Conservation (phyloP, 2,329 filamentous ascomycete species). For the Pseudonectria foliicola region DNA sequence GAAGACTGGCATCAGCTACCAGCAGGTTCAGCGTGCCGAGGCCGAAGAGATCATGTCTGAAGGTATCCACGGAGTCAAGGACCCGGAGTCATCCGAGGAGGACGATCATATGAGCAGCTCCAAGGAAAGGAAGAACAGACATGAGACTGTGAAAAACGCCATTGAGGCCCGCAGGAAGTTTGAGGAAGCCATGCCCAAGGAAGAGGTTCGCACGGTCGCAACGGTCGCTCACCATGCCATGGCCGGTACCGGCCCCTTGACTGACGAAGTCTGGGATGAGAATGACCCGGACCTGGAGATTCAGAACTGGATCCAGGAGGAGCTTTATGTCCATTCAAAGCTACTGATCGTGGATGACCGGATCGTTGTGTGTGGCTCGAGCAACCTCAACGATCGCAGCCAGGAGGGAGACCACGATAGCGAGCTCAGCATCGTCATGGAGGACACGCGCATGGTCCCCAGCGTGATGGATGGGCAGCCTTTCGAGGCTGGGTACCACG, state of each 20-base stretch:
- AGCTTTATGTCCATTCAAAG: constrained; percentile 92
- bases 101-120: constrained; percentile 43
- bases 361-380: constrained; percentile 76
- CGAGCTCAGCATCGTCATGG: constrained; percentile 83
- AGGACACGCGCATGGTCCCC: constrained; percentile 65
- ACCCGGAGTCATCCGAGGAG: constrained; percentile 35
- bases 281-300: constrained; percentile 65
- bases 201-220: constrained; percentile 30
- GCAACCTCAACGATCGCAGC: constrained; percentile 86
- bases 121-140: constrained; percentile 29
- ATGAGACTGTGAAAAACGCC: constrained; percentile 29
- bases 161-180: constrained; percentile 45
- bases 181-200: constrained; percentile 38
- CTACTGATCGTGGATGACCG: constrained; percentile 83
- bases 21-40: constrained; percentile 79
- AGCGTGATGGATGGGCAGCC: constrained; percentile 73
- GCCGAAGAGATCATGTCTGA: constrained; percentile 81
- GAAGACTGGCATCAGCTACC: constrained; percentile 74
- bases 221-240: constrained; percentile 74
- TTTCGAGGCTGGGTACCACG: constrained; percentile 74
- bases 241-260: constrained; percentile 53
- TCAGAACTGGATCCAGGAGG: constrained; percentile 87
- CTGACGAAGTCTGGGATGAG: constrained; percentile 70
- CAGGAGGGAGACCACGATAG: constrained; percentile 87
- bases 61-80: constrained; percentile 56